These are phyloP conservation scores for Phlegmacium glaucopus DNA, from an alignment of 768 basidiomycete species.

Conservation along the genomic window DNA sequence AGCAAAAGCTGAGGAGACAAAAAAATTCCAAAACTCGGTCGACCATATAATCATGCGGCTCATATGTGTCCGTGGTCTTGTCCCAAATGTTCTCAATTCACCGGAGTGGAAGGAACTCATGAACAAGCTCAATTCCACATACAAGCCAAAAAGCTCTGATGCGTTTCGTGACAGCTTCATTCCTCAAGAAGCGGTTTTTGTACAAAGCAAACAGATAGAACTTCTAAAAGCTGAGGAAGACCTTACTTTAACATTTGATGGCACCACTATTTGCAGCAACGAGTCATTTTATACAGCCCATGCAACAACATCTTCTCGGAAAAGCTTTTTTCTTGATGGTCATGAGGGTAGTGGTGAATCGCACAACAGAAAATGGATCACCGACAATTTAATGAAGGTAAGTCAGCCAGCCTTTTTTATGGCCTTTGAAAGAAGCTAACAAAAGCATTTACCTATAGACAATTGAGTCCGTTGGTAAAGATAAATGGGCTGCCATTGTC, in stretches of 20 bases:
- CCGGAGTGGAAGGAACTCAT: conserved; percentile 22
- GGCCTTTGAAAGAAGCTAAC: not conserved
- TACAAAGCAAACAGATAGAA: conserved; percentile 1
- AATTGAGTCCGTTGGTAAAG: conserved; percentile 4
- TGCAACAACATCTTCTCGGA: not conserved
- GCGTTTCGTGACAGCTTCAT: conserved; percentile 13
- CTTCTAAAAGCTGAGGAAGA: conserved; percentile 4
- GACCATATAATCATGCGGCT: conserved; percentile 18
- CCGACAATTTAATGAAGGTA: not conserved
- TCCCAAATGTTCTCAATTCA: conserved; percentile 18
- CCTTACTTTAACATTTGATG: conserved; percentile 6
- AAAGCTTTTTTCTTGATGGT: conserved; percentile 2
- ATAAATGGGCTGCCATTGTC: conserved; percentile 3
- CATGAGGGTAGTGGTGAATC: not conserved
- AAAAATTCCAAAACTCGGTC: conserved; percentile 1
- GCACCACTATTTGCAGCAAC: not conserved
- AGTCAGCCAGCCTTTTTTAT: not conserved
- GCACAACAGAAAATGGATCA: conserved; percentile 2
- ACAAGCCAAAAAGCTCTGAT: conserved; percentile 6
- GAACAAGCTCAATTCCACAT: conserved; percentile 6
- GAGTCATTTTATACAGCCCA: conserved; percentile 3
- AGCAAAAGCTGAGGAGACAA: not conserved
- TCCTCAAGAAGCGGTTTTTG: conserved; percentile 8
- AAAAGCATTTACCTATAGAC: not conserved
- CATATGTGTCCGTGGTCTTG: conserved; percentile 20